Base-by-base conservation (phyloP, 2,329 filamentous ascomycete species). In the Scorias spongiosa region DNA sequence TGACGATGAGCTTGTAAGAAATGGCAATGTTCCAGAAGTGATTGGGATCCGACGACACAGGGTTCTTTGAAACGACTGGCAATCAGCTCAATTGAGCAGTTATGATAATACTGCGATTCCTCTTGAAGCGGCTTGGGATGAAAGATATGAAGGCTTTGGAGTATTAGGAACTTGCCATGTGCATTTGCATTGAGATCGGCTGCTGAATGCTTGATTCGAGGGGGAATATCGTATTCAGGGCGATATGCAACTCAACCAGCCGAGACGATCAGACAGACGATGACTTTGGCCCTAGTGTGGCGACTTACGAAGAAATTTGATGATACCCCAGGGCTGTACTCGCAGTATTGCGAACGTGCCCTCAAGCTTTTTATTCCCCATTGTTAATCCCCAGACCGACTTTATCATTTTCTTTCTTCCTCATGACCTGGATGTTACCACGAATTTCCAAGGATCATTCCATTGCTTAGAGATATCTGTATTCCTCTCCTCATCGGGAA, bases 1-100 rank as follows among this genome's bases (percentile, higher is more conserved):
- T 98, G 55, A 98, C 91, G 0, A 98, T 98, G 91, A 95, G 89
- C 75, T 73, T 98, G 53, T 93, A 66, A 68, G 9, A 36, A 5
- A 4, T 36, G 11, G 11, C 15, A 36, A 12, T 36, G 15, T 36
- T 36, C 5, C 9, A 9, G 11, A 12, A 5, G 4, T 36, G 3
- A 5, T 4, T 36, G 9, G 32, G 32, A 36, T 36, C 4, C 9
- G 32, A 9, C 32, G 32, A 12, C 9, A 36, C 32, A 36, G 32
- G 4, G 3, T 12, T 12, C 5, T 36, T 3, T 36, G 15, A 15
- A 12, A 9, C 11, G 32, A 5, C 32, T 12, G 4, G 15, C 4
- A 12, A 9, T 36, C 32, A 9, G 9, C 3, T 26, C 7, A 4
- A 36, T 5, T 5, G 32, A 36, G 15, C 15, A 5, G 32, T 12